A percentile compares a stretch with the other conserved stretches of the same genome.
Conservation (phyloP, 179 eudicot genomes). For the Carnegiea gigantea region DNA sequence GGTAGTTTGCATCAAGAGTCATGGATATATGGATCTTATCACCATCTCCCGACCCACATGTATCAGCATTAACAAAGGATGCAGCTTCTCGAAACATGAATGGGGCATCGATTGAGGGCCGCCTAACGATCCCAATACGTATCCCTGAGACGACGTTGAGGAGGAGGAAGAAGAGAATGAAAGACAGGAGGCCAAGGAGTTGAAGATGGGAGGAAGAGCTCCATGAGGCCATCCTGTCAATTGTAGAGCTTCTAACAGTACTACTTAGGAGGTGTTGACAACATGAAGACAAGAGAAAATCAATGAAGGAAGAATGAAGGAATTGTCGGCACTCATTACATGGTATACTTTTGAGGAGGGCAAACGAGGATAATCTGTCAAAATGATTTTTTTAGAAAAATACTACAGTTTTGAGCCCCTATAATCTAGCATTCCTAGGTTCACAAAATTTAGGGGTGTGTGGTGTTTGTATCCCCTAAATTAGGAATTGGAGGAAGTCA, state of each 20-base stretch:
- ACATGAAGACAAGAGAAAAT: background rate
- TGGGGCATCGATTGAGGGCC: conserved; percentile 16
- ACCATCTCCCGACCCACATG: conserved; percentile 14
- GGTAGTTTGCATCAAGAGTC: conserved; percentile 48
- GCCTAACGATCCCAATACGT: conserved; percentile 27
- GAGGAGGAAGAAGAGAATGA: conserved; percentile 20
- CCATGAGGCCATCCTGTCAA: conserved; percentile 28
- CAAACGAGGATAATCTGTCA: no score
- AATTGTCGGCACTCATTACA: no score
- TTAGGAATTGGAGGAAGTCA: no score
- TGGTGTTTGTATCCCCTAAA: no score
- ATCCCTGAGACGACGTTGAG: conserved; percentile 14
- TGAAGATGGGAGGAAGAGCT: conserved; percentile 7
- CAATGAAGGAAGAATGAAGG: background rate
- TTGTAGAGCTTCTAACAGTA: background rate
- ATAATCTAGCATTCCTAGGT: no score
- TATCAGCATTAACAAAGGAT: conserved; percentile 21
- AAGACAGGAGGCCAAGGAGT: conserved; percentile 24
- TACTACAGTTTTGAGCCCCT: no score
- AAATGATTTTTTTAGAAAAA: no score
- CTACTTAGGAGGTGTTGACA: background rate
- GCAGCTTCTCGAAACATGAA: conserved; percentile 33
- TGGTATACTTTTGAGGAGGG: no score
- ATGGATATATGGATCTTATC: conserved; percentile 42
- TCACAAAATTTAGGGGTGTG: no score